phyloP scores from a whole-genome alignment of 2,329 filamentous ascomycete genomes.

The Grosmannia serpens region DNA sequence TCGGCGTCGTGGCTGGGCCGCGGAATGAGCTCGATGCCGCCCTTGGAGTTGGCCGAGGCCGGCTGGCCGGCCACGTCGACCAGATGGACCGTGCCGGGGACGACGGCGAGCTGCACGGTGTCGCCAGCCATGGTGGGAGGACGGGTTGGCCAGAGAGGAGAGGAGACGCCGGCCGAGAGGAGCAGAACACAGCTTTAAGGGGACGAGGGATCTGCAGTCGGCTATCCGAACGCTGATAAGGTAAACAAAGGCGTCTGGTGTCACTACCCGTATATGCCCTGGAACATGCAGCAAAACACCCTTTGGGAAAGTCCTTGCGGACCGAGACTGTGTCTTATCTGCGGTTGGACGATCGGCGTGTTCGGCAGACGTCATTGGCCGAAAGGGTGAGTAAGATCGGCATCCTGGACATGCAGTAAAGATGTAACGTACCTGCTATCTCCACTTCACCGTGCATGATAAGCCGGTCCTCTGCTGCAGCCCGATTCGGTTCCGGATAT shows the following conservation, averaged over 20 bases:
- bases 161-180: neutral
- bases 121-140: neutral
- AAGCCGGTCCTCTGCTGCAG: neutral
- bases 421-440: neutral
- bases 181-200: too few species aligned
- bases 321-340: neutral
- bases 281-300: too few species aligned
- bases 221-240: too few species aligned
- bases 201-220: too few species aligned
- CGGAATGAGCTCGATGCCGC: slow-evolving; percentile 15
- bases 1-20: slow-evolving; percentile 29
- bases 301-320: neutral
- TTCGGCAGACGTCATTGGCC: neutral
- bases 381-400: neutral
- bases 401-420: too few species aligned
- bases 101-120: neutral
- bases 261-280: too few species aligned
- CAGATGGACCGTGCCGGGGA: slow-evolving; percentile 30
- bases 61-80: slow-evolving; percentile 23
- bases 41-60: slow-evolving; percentile 17
- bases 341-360: neutral
- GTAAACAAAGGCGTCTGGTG: too few species aligned
- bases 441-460: neutral
- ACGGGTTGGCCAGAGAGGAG: neutral
- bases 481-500: neutral